Base-by-base conservation (phyloP, 257 asterid genomes). In the Gentiana straminea region DNA sequence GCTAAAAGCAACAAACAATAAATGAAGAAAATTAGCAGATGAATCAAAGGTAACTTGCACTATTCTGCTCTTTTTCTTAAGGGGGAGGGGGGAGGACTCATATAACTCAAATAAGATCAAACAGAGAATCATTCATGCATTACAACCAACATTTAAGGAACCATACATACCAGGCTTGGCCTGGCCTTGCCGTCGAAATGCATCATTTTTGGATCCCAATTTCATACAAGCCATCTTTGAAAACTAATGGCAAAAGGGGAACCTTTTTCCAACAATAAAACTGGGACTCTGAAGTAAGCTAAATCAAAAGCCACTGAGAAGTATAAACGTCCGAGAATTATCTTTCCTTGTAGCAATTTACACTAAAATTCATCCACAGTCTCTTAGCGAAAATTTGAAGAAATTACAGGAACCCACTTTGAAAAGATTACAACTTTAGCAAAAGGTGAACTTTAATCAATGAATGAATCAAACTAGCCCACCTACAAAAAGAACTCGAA, bases 161-260 rank as follows among this genome's bases (percentile, higher is more conserved):
- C 24, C 24, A 24, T 24, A 52, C 68, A 43, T 67, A 91, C 98
- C 98, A 91, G 52, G 96, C 89, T 15, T 15, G 24, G 24, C 24
- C 68, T 86, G 94, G 44, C 98, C 98, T 74, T 84, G 89, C 61
- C 84, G 82, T 79, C 81, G 79, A 54, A 86, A 86, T 50, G 94
- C 95, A 82, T 91, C 98, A 64, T 80, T 66, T 67, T 91, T 91
- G 62, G 96, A 91, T 75, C 96, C 96, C 84, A 91, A 63, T 73
- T 91, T 91, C 96, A 86, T 73, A 84, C 96, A 86, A 76, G 98
- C 96, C 96, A 86, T 84, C 62, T 63, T 75, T 57, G 36, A 66
- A 58, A 36, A 15, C 41, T 55, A 57, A 60, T 58, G 56, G 8
- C 57, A 57, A 35, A 58, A 51, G 15, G 32, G 44, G 52, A 44